Conservation (phyloP, 495 filamentous ascomycete genomes). For the Aspergillus kassunensis region DNA sequence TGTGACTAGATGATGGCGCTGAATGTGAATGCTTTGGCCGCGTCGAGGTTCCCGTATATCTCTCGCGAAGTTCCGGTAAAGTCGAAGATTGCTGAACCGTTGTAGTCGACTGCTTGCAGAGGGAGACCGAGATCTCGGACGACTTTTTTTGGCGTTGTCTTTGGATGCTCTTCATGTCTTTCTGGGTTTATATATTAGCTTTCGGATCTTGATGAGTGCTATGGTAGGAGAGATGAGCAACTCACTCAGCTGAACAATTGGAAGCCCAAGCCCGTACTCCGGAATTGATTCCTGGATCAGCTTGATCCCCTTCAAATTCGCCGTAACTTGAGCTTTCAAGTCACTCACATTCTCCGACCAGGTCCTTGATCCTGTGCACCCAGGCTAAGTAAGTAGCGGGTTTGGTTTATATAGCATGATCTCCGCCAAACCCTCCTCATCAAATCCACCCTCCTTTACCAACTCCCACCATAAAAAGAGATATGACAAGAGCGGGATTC, state of each 20-base stretch:
- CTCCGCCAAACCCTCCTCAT: constrained; percentile 78
- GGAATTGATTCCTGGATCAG: constrained; percentile 76
- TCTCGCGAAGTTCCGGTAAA: constrained; percentile 79
- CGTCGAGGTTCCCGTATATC: constrained; percentile 88
- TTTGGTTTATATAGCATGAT: constrained; percentile 67
- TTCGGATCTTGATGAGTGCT: constrained; percentile 80
- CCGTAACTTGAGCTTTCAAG: constrained; percentile 88
- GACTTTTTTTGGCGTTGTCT: constrained; percentile 54
- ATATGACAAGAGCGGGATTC: constrained; percentile 41
- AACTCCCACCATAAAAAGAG: too few species aligned
- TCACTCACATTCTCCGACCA: constrained; percentile 91
- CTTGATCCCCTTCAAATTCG: constrained; percentile 90
- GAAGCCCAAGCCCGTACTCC: constrained; percentile 80
- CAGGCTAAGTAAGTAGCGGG: constrained; percentile 77
- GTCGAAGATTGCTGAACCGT: constrained; percentile 89
- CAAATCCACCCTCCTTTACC: constrained; percentile 81
- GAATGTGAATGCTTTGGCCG: constrained; percentile 83
- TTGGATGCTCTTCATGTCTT: not conserved
- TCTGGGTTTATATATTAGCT: too few species aligned
- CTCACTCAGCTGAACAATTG: too few species aligned
- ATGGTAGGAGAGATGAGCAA: too few species aligned
- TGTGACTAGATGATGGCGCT: constrained; percentile 61
- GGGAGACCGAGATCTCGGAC: constrained; percentile 66
- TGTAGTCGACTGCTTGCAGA: too few species aligned
- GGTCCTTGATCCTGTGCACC: constrained; percentile 83